These are phyloP conservation scores for Lepidium africanum DNA, from an alignment of 345 rosid genomes.

Conservation along the genomic window DNA sequence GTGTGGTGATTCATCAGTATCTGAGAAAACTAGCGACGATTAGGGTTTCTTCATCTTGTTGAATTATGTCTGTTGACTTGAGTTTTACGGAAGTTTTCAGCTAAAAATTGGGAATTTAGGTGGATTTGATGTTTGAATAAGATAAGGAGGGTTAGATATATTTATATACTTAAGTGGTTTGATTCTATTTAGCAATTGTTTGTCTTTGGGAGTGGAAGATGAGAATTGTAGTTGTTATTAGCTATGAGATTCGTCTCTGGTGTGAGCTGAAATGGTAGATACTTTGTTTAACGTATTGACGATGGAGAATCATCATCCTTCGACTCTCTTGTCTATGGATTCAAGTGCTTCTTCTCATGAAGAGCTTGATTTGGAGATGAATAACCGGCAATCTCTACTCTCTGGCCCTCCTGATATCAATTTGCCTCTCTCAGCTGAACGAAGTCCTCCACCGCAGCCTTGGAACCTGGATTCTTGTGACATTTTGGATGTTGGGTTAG, in stretches of 20 bases:
- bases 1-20: background rate
- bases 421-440: constrained; percentile 76
- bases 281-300: constrained; percentile 47
- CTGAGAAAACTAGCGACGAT: background rate
- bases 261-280: constrained; percentile 46
- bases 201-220: constrained; percentile 16
- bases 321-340: constrained; percentile 93
- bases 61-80: constrained; percentile 14
- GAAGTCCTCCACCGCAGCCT: constrained; percentile 67
- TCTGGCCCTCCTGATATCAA: constrained; percentile 92
- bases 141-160: background rate
- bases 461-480: constrained; percentile 63
- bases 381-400: constrained; percentile 57
- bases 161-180: background rate
- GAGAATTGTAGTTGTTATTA: constrained; percentile 40
- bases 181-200: background rate
- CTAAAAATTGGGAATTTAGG: constrained; percentile 34
- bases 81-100: constrained; percentile 27
- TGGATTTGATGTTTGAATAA: constrained; percentile 23
- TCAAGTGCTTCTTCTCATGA: constrained; percentile 86
- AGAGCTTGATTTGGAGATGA: constrained; percentile 87
- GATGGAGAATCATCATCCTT: constrained; percentile 94
- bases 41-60: constrained; percentile 32
- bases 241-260: constrained; percentile 27
- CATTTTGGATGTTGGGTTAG: constrained; percentile 72